Evolutionary conservation across 2,329 filamentous ascomycete genomes (phyloP), one percentile per base, ranked within the genome.

Genomic region (Lecanosticta acicola): DNA sequence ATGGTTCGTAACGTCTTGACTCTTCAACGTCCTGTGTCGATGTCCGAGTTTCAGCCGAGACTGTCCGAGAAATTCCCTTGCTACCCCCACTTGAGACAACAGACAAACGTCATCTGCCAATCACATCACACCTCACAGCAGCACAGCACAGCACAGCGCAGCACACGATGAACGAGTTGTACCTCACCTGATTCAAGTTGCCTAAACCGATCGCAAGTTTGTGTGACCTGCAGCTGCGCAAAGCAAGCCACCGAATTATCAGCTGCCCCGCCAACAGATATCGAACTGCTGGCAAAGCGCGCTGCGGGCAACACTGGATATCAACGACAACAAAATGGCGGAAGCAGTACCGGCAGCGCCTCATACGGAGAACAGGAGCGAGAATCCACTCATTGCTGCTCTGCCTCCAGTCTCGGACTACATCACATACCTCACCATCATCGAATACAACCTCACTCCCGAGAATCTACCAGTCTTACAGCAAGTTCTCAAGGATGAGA

Each of bases 341-440:
- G 21, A 21, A 16, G 7, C 24, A 34, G 24, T 11, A 29, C 7
- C 24, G 24, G 24, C 5, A 29, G 11, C 11, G 11, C 24, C 7
- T 29, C 7, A 5, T 5, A 11, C 24, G 11, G 24, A 11, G 11
- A 11, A 29, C 40, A 59, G 61, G 20, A 59, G 64, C 32, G 62
- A 69, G 32, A 68, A 70, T 51, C 78, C 79, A 35, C 70, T 83
- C 42, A 64, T 81, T 50, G 69, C 74, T 55, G 77, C 80, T 19
- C 64, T 80, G 38, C 80, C 80, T 7, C 80, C 80, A 3, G 73
- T 71, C 10, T 80, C 79, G 3, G 85, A 91, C 62, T 76, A 78
- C 52, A 78, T 89, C 59, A 88, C 84, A 17, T 91, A 89, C 65
- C 76, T 90, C 44, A 88, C 85, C 45, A 81, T 90, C 52, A 71